Evolutionary conservation across 768 basidiomycete genomes (phyloP), one percentile per base, ranked within the genome.

Genomic region (Suillus bovinus): DNA sequence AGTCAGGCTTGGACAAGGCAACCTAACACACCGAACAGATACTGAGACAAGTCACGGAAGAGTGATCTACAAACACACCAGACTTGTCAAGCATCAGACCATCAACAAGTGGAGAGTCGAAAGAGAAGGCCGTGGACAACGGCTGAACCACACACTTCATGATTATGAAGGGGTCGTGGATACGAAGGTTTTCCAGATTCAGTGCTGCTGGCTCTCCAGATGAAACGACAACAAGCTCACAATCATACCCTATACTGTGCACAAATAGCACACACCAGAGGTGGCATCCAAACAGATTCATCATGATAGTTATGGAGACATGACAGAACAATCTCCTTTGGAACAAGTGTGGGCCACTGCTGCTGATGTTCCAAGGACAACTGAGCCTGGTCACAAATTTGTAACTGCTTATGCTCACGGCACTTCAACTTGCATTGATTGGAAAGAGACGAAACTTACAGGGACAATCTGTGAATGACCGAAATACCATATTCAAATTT

Each of bases 31-130:
- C 17, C 10, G 20, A 20, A 42, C 41, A 42, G 9, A 42, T n/a
- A n/a, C 20, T 20, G 5, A 42, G 7, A 17, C 41, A 3, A 42
- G 20, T 9, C 3, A 20, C 41, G 0, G 2, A 8, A 9, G 20
- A 8, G 41, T 42, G 20, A 20, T 42, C 41, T 2, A 42, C 41
- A 42, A 42, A 42, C 6, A 56, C n/a, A 7, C 54, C 54, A 0
- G 22, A 11, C 20, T 34, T 56, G 33, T 56, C 33, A n/a, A 56
- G 54, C 54, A 56, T 56, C 5, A 56, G 54, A 8, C 54, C 54
- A 56, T 56, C 54, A 16, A 56, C 5, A 20, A 56, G 11, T 2
- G 22, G 54, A 24, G 33, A 34, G 5, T 7, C 13, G 24, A 56
- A 56, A 11, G 33, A 31, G 20, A 56, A 56, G 0, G 33, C 1